Base-by-base conservation (phyloP, 768 basidiomycete species). In the Mycena indigotica region DNA sequence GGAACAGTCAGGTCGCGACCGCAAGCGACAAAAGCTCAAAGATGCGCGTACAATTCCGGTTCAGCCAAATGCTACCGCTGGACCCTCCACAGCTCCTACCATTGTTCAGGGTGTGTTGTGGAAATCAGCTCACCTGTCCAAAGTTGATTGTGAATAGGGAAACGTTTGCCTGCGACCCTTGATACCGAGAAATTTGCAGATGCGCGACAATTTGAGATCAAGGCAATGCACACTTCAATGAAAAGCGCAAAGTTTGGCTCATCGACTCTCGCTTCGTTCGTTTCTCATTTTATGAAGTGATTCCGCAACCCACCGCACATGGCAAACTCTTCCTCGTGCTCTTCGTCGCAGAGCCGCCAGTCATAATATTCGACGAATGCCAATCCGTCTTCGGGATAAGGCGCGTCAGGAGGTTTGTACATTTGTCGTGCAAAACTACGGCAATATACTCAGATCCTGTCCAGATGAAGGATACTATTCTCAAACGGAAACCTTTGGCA, bases 311-410 rank as follows among this genome's bases (percentile, higher is more conserved):
- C 86, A 90, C 55, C 80, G 95, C 57, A 91, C 86, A 4, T 99
- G 95, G 86, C 96, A 99, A 72, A 86, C 89, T 10, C 81, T 98
- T 5, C 96, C 96, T 12, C 84, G 96, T 17, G 92, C 95, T 72
- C 80, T 99, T 23, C 84, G 97, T 26, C 82, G 96, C 44, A 80
- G 96, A 67, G 96, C 96, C 12, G 96, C 97, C 2, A 95, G 93
- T 66, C 96, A 98, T 71, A 90, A 98, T 71, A 87, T 94, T 23
- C 87, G 93, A 3, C 85, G 95, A 12, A 92, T 99, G 28, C 96
- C 96, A 1, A 70, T 83, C n/a, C 81, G 90, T 17, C 77, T 98
- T 28, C 82, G 95, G 53, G 85, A 84, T 45, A 91, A 89, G 69
- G 95, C 96, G 3, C 80, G 79, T 19, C 79, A 85, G 26, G 96